Conservation (phyloP, 108 stramenopile genomes). For the Chaetoceros tenuissimus region DNA sequence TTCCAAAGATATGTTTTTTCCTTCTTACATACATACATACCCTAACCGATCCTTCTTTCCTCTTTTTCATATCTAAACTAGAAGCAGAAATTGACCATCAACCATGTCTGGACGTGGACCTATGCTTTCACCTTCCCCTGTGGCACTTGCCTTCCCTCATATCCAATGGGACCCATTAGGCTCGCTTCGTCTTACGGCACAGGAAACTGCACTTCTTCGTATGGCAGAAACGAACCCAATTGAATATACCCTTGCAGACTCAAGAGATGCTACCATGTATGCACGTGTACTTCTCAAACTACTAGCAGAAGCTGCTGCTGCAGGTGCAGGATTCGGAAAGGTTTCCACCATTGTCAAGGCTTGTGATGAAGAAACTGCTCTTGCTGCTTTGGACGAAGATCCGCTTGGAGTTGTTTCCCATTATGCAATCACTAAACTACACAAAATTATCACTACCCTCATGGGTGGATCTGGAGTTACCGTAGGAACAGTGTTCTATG, state of each 20-base stretch:
- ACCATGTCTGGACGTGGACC: neutral
- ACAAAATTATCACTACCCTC: slow-evolving; percentile 56
- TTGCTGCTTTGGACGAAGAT: slow-evolving; percentile 62
- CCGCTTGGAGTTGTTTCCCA: slow-evolving; percentile 70
- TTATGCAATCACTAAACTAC: slow-evolving; percentile 57
- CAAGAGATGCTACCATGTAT: slow-evolving; percentile 87
- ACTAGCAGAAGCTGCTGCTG: slow-evolving; percentile 66
- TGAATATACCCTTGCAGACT: slow-evolving; percentile 80
- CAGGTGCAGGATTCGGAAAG: slow-evolving; percentile 53
- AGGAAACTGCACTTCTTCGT: slow-evolving; percentile 77
- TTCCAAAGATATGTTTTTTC: no score
- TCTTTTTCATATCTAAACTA: no score
- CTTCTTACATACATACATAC: no score
- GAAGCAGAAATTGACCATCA: no score
- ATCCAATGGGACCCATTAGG: slow-evolving; percentile 70
- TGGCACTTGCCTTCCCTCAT: slow-evolving; percentile 49
- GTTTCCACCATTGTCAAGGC: slow-evolving; percentile 28
- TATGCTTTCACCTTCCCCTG: slow-evolving; percentile 41
- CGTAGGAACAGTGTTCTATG: slow-evolving; percentile 72
- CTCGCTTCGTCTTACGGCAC: slow-evolving; percentile 73
- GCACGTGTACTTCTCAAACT: slow-evolving; percentile 79
- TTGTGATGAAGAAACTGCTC: slow-evolving; percentile 46
- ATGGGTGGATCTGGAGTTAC: slow-evolving; percentile 49
- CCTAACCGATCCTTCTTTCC: no score
- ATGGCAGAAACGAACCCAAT: slow-evolving; percentile 89